Evolutionary conservation across 306 rosid species (phyloP).

Genomic region (Malus domestica): ASM211411v1 NC_041801.1:9829501-9830000

Average conservation of each 20-base stretch:
- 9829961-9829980: constrained; percentile 54
- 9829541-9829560: constrained; percentile 16
- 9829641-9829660: background rate
- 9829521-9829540: constrained; percentile 35
- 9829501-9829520: constrained; percentile 30
- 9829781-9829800: background rate
- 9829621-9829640: constrained; percentile 11
- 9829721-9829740: background rate
- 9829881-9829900: background rate
- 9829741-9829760: background rate
- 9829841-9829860: constrained; percentile 7
- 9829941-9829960: constrained; percentile 33
- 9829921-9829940: constrained; percentile 14
- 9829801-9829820: constrained; percentile 4
- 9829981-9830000: constrained; percentile 44
- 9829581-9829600: constrained; percentile 16
- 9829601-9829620: constrained; percentile 24
- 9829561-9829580: constrained; percentile 3
- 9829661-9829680: constrained; percentile 8
- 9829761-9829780: background rate
- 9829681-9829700: background rate
- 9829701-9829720: background rate
- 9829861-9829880: constrained; percentile 5
- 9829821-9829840: constrained; percentile 3
- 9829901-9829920: too few relatives aligned